Evolutionary conservation across 106 monocot species (phyloP), one percentile per base, ranked within the genome.

Genomic region (Phalaenopsis aphrodite): DNA sequence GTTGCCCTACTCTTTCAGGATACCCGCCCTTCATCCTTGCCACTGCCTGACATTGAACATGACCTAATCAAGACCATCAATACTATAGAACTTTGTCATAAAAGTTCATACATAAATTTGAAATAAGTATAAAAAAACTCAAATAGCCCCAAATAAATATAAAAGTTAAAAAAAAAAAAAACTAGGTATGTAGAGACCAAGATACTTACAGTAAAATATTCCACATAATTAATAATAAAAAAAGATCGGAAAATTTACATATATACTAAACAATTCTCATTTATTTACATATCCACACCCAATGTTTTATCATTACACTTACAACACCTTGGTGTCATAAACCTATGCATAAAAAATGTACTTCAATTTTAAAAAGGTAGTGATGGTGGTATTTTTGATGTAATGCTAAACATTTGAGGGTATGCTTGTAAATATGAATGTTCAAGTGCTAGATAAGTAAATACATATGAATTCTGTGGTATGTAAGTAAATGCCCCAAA

Each of bases 1-100:
- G 87, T 74, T 89, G 91, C 55, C 91, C 91, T 52, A 86, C 18
- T 75, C 91, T 84, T 82, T 91, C 91, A 78, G 91, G 91, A 79
- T 82, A 91, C 37, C 58, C 85, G 64, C 89, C 89, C 79, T 82
- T 88, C 39, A 88, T 68, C 64, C 83, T 85, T 48, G 85, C 82
- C 72, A 72, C 82, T 64, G 83, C 90, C 90, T 90, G 84, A 49
- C 76, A 76, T 48, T 76, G 74, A 76, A 19, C 47, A 76, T 24
- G 23, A 76, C 42, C 48, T 49, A 76, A 49, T 49, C 76, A 76
- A 76, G 76, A 76, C 21, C 49, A 47, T 74, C 43, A 42, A 74
- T 74, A 2, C 49, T 76, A 74, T 42, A 74, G 41, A 74, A 74
- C 69, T 69, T 74, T 74, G 74, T 45, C 74, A 74, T 43, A 74